phyloP scores from a whole-genome alignment of 163 green algal species.

The Volvox carteri region DNA sequence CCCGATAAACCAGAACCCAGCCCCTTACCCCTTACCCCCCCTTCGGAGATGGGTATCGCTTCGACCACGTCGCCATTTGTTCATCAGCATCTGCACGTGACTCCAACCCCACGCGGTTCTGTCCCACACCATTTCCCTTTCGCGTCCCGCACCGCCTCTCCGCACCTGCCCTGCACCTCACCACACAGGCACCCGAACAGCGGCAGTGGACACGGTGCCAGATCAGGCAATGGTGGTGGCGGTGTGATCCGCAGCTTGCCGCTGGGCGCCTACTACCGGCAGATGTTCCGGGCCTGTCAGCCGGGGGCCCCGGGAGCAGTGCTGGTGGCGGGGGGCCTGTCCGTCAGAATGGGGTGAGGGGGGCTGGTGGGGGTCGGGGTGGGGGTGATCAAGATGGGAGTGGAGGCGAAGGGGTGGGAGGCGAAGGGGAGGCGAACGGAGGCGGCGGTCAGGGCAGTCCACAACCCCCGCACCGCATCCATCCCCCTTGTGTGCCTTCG shows the following conservation, averaged over 20 bases:
- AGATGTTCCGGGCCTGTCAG: not conserved
- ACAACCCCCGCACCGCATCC: not conserved
- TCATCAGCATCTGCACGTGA: no score
- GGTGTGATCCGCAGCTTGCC: not conserved
- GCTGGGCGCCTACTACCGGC: constrained; percentile 6
- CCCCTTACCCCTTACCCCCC: not conserved
- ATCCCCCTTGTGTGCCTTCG: not conserved
- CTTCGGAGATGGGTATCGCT: no score
- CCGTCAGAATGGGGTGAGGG: constrained; percentile 41
- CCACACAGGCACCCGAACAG: no score
- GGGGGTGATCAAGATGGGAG: no score
- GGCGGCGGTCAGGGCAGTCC: not conserved
- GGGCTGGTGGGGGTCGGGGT: not conserved
- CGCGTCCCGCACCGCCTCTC: not conserved
- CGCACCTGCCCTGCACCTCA: no score
- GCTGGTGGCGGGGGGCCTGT: constrained; percentile 1
- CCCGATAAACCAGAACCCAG: no score
- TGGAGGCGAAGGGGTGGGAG: not conserved
- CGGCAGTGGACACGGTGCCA: not conserved
- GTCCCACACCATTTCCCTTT: not conserved
- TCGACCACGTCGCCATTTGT: no score
- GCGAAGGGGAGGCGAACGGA: not conserved
- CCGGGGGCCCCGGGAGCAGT: not conserved
- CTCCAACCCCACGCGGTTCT: no score
- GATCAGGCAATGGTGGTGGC: not conserved